These are phyloP conservation scores for Suillus lakei DNA, from an alignment of 768 basidiomycete species.

Conservation along the genomic window DNA sequence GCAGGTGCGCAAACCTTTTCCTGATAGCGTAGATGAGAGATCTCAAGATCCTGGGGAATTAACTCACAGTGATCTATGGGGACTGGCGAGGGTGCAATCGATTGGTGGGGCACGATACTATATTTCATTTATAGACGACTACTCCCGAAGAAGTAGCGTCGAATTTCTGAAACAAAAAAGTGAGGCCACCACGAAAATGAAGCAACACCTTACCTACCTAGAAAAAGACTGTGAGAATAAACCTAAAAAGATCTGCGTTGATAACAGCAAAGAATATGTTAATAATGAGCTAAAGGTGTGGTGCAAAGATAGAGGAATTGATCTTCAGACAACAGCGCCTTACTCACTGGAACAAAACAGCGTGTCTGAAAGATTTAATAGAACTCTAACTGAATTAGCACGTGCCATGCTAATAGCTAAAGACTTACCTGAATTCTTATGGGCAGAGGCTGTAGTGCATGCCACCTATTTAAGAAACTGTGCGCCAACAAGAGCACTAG, in stretches of 20 bases:
- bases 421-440: too few species aligned
- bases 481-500: too few species aligned
- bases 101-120: conserved; percentile 24
- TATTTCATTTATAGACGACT: conserved; percentile 29
- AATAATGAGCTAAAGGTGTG: conserved; percentile 28
- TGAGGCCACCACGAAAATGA: conserved; percentile 20
- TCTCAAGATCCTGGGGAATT: neutral
- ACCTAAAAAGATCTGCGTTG: conserved; percentile 23
- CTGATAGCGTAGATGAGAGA: too few species aligned
- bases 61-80: conserved; percentile 32
- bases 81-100: conserved; percentile 22
- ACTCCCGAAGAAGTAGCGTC: neutral
- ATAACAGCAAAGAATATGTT: conserved; percentile 39
- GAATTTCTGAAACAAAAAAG: conserved; percentile 30
- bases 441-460: too few species aligned
- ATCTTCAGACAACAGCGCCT: too few species aligned
- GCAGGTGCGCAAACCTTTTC: too few species aligned
- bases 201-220: too few species aligned
- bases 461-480: too few species aligned
- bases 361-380: conserved; percentile 40
- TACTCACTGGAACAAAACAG: conserved; percentile 45
- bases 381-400: conserved; percentile 35
- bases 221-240: conserved; percentile 13
- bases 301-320: conserved; percentile 30
- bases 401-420: conserved; percentile 39